Percentiles rank a stretch among this genome's conserved stretches.
phyloP scores from a whole-genome alignment of 352 stramenopile species.

The Nothophytophthora sp. region DNA sequence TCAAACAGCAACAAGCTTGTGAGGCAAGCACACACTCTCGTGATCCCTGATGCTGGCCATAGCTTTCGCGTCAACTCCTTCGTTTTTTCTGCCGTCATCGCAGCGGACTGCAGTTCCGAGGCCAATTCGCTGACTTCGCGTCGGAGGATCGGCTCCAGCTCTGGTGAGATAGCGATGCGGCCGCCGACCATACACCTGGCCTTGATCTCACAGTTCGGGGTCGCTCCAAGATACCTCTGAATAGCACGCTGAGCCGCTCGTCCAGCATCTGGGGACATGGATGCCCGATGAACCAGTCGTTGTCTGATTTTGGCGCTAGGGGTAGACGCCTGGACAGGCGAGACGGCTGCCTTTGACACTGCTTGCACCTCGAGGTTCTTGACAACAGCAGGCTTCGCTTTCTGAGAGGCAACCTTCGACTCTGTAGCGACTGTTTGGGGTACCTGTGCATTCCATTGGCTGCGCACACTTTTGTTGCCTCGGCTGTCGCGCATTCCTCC shows the following conservation, averaged over 20 bases:
- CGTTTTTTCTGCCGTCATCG: slow-evolving; percentile 64
- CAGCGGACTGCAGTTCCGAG: slow-evolving; percentile 64
- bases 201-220: slow-evolving; percentile 72
- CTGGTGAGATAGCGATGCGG: slow-evolving; percentile 54
- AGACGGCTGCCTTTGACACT: slow-evolving; percentile 8
- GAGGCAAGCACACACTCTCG: slow-evolving; percentile 74
- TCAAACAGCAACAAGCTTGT: slow-evolving; percentile 77
- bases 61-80: slow-evolving; percentile 55
- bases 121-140: slow-evolving; percentile 66
- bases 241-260: slow-evolving; percentile 62
- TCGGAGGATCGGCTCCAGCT: slow-evolving; percentile 63
- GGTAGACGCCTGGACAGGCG: slow-evolving; percentile 16
- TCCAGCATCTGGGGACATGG: slow-evolving; percentile 52
- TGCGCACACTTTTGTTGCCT: neutral
- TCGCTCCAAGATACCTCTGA: slow-evolving; percentile 69
- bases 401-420: neutral
- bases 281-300: slow-evolving; percentile 31
- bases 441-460: slow-evolving; percentile 2
- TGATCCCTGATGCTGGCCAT: slow-evolving; percentile 82
- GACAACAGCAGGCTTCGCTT: slow-evolving; percentile 14
- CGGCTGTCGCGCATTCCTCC: slow-evolving; percentile 12
- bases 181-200: slow-evolving; percentile 75
- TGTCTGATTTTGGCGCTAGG: slow-evolving; percentile 24
- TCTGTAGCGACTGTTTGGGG: neutral
- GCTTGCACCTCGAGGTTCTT: slow-evolving; percentile 26